These are phyloP conservation scores for Tolypocladium endophyticum DNA, from an alignment of 2,329 filamentous ascomycete genomes.

Conservation along the genomic window DNA sequence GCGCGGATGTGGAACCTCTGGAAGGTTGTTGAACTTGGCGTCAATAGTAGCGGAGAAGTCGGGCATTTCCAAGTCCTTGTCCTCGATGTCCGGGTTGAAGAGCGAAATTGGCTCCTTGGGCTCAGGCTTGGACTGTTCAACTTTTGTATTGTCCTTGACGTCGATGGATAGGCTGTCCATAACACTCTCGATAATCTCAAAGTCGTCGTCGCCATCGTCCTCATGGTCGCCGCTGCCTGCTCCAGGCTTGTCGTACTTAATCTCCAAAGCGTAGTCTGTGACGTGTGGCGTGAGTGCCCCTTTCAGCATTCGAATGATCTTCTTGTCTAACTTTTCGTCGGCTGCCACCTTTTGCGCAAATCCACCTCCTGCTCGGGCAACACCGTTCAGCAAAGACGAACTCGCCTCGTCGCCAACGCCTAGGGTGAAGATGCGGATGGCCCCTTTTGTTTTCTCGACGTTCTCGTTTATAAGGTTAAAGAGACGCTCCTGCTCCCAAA, in stretches of 20 bases:
- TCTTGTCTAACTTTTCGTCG: constrained; percentile 56
- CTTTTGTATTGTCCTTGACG: constrained; percentile 9
- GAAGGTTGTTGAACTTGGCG: constrained; percentile 38
- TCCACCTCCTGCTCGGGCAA: constrained; percentile 42
- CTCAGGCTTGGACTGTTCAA: not conserved
- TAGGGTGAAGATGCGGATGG: constrained; percentile 42
- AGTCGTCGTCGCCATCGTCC: constrained; percentile 36
- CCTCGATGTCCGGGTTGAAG: constrained; percentile 39
- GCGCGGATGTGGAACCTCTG: constrained; percentile 39
- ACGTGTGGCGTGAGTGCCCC: constrained; percentile 58
- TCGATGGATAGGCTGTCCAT: constrained; percentile 34
- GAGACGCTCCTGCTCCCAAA: constrained; percentile 34
- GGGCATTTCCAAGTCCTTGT: constrained; percentile 25
- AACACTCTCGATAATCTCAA: constrained; percentile 51
- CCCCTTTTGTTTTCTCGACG: constrained; percentile 26
- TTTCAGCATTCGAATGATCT: constrained; percentile 65
- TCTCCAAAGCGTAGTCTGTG: constrained; percentile 50
- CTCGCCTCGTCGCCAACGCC: constrained; percentile 42
- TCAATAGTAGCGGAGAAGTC: constrained; percentile 9
- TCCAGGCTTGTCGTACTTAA: constrained; percentile 42
- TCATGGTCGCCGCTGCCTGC: constrained; percentile 1
- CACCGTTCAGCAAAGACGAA: constrained; percentile 42
- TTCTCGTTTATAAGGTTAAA: constrained; percentile 33
- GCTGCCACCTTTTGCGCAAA: constrained; percentile 52
- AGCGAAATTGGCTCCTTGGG: constrained; percentile 42